Base-by-base conservation (phyloP, 306 rosid genomes). In the Medicago ruthenica region DNA sequence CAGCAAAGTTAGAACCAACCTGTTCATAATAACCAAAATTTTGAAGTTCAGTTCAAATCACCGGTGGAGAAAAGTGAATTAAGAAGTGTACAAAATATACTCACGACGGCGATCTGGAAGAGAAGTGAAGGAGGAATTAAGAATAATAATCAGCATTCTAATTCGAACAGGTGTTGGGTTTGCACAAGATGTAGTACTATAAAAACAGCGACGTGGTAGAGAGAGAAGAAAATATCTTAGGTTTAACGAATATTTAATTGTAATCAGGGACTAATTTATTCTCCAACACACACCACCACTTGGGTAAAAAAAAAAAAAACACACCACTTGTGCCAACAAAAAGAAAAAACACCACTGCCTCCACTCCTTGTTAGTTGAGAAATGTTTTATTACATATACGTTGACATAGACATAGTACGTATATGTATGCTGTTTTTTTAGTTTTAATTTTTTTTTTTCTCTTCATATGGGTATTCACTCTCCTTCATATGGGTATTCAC, bases 151-250 rank as follows among this genome's bases (percentile, higher is more conserved):
- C 53, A 61, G 76, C 55, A 14, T 15, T 36, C 3, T 20, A 6
- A 14, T 20, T 47, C 4, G n/a, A 6, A 24, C 14, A 57, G 42
- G 59, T 58, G 21, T 57, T 36, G 34, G 68, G 8, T 4, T 12
- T 24, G 37, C 37, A 65, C 67, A 59, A 60, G 47, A 9, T 1
- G 69, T 10, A 7, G 37, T 65, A 24, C 76, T 48, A 66, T 27
- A 48, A 17, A 70, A 76, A 40, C 48, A 2, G 73, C 64, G 27
- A 70, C 73, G 73, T 44, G 64, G 34, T 47, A 3, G 87, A 84
- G 82, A 84, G 87, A 80, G 87, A 80, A 84, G 62, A 83, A 84
- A 84, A 84, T 84, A 84, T 84, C 87, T 80, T 4, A 2, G 74
- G 5, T 17, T 6, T 67, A 34, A 15, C 31, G 9, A 7, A 71